A percentile compares a stretch with the other conserved stretches of the same genome.
Evolutionary conservation across 2,329 filamentous ascomycete genomes (phyloP).

Genomic region (Hypoxylon sp.): DNA sequence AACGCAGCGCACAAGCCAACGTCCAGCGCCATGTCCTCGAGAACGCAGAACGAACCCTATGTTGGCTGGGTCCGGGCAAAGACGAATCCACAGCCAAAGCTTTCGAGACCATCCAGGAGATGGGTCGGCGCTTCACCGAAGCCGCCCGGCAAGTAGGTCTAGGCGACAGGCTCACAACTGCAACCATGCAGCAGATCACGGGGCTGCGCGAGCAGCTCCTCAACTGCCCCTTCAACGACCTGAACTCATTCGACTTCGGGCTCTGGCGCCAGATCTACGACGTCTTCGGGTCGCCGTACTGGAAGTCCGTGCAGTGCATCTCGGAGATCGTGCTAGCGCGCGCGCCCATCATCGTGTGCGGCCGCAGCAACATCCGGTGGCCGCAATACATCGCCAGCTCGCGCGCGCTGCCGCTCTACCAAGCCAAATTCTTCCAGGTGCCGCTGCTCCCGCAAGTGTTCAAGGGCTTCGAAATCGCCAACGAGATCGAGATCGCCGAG

Average conservation of each 20-base stretch:
- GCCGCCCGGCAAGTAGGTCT: constrained; percentile 34
- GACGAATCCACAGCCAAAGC: constrained; percentile 33
- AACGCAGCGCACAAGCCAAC: constrained; percentile 39
- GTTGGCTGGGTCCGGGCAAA: constrained; percentile 46
- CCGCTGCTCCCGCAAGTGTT: constrained; percentile 39
- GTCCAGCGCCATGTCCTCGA: constrained; percentile 37
- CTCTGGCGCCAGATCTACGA: constrained; percentile 40
- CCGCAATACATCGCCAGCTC: constrained; percentile 40
- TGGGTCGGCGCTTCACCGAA: constrained; percentile 36
- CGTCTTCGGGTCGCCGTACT: constrained; percentile 45
- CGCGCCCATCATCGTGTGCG: constrained; percentile 41
- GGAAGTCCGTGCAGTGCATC: constrained; percentile 38
- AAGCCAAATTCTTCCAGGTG: constrained; percentile 42
- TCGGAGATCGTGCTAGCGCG: constrained; percentile 45
- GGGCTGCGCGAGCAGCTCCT: constrained; percentile 24
- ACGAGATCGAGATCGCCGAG: constrained; percentile 44
- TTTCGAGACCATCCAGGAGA: constrained; percentile 43
- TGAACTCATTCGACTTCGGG: constrained; percentile 45
- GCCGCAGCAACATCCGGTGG: constrained; percentile 47
- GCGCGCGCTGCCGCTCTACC: constrained; percentile 40
- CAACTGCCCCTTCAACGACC: constrained; percentile 32
- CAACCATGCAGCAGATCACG: constrained; percentile 33
- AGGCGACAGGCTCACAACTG: background rate
- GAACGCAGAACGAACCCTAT: constrained; percentile 47
- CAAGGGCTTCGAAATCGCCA: constrained; percentile 32